These are phyloP conservation scores for Aspergillus sp. DNA, from an alignment of 2,329 filamentous ascomycete genomes.

Conservation along the genomic window DNA sequence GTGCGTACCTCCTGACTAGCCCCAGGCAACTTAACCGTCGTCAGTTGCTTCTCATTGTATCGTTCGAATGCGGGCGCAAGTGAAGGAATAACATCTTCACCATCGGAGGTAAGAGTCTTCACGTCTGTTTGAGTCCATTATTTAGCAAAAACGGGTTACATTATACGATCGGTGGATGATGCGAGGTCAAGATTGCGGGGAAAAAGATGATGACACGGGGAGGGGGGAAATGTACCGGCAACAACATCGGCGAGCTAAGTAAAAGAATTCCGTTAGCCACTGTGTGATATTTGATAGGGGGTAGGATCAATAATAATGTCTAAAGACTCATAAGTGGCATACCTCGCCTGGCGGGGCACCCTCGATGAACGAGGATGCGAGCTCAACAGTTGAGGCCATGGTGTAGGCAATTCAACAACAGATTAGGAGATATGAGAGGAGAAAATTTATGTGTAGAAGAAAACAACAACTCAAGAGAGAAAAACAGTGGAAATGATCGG, in stretches of 20 bases:
- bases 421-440: background rate
- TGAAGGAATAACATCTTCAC: slow-evolving; percentile 62
- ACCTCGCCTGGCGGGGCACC: slow-evolving; percentile 96
- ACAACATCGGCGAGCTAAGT: slow-evolving; percentile 78
- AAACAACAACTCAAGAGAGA: background rate
- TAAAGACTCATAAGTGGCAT: slow-evolving; percentile 17
- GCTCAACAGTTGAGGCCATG: slow-evolving; percentile 50
- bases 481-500: background rate
- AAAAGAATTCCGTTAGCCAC: slow-evolving; percentile 10
- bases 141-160: background rate
- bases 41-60: slow-evolving; percentile 95
- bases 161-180: background rate
- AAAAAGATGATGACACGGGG: background rate
- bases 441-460: background rate
- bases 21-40: slow-evolving; percentile 83
- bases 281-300: background rate
- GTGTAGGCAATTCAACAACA: background rate
- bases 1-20: slow-evolving; percentile 65
- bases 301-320: no score
- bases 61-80: slow-evolving; percentile 81
- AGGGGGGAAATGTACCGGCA: slow-evolving; percentile 55
- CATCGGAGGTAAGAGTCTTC: slow-evolving; percentile 73
- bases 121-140: slow-evolving; percentile 62
- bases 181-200: background rate
- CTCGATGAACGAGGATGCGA: slow-evolving; percentile 82